phyloP scores from a whole-genome alignment of 2,329 filamentous ascomycete species.

The Bimuria novae-zelandiae region DNA sequence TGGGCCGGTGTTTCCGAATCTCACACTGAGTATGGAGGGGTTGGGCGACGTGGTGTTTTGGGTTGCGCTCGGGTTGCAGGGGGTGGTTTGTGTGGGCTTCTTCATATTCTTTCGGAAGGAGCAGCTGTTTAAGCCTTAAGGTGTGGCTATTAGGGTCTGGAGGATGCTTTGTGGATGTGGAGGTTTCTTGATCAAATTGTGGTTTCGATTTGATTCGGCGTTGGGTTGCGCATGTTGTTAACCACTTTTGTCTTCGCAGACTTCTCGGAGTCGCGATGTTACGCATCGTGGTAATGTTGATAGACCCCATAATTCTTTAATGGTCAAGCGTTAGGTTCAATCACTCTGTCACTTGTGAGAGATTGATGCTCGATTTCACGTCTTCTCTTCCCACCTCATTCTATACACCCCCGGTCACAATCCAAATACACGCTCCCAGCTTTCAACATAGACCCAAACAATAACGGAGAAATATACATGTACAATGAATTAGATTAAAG shows the following conservation, averaged over 20 bases:
- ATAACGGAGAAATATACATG: too few species aligned
- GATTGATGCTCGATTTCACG: too few species aligned
- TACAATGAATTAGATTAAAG: too few species aligned
- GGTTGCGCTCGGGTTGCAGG: constrained; percentile 62
- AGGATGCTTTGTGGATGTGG: not conserved
- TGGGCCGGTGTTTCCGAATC: constrained; percentile 65
- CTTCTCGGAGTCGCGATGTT: too few species aligned
- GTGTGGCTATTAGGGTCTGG: not conserved
- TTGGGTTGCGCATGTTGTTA: not conserved
- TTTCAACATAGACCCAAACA: too few species aligned
- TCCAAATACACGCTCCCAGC: too few species aligned
- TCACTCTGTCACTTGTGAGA: too few species aligned
- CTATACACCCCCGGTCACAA: too few species aligned
- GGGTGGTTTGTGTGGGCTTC: constrained; percentile 63
- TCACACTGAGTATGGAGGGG: constrained; percentile 56
- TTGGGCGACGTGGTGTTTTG: constrained; percentile 59
- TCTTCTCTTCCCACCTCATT: too few species aligned
- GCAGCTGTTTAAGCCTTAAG: constrained; percentile 59
- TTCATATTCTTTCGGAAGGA: constrained; percentile 63
- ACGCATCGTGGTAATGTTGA: too few species aligned
- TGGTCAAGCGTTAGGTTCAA: too few species aligned
- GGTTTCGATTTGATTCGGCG: not conserved
- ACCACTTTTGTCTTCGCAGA: not conserved
- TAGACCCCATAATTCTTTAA: too few species aligned
- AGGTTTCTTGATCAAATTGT: not conserved